Conservation (phyloP, 2,329 filamentous ascomycete genomes). For the Periconia macrospinosa region DNA sequence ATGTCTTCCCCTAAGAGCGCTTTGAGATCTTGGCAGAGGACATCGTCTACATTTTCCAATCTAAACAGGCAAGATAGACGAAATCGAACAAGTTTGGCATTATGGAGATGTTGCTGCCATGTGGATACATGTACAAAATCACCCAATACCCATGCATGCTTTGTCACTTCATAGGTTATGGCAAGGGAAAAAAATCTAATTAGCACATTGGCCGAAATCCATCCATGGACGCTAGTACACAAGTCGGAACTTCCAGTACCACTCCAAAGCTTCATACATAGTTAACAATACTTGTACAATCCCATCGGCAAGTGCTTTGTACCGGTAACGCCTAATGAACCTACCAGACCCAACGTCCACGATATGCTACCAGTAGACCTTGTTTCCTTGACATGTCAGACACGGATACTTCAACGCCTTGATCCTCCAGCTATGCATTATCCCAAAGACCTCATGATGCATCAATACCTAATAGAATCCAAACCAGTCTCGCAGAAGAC, state of each 20-base stretch:
- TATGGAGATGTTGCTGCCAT: no score
- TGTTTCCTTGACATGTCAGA: neutral
- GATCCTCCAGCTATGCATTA: conserved; percentile 2
- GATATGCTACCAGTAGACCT: neutral
- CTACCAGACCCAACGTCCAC: neutral
- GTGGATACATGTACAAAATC: no score
- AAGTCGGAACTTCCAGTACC: neutral
- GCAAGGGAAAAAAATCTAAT: neutral
- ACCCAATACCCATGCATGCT: neutral
- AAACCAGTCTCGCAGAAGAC: neutral
- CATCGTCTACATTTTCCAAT: no score
- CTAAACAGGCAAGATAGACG: neutral
- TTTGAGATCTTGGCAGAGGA: neutral
- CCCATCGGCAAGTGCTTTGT: neutral
- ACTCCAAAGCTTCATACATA: neutral
- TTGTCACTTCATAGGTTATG: neutral
- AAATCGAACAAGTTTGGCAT: neutral
- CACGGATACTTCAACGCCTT: neutral
- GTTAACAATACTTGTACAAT: neutral
- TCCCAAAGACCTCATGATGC: neutral
- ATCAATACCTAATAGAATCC: neutral
- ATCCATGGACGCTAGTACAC: neutral
- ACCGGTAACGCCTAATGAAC: neutral
- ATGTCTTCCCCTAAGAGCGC: neutral
- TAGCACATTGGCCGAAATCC: neutral